phyloP scores from a whole-genome alignment of 148 eudicot genomes.

The Polygonum aviculare region DNA sequence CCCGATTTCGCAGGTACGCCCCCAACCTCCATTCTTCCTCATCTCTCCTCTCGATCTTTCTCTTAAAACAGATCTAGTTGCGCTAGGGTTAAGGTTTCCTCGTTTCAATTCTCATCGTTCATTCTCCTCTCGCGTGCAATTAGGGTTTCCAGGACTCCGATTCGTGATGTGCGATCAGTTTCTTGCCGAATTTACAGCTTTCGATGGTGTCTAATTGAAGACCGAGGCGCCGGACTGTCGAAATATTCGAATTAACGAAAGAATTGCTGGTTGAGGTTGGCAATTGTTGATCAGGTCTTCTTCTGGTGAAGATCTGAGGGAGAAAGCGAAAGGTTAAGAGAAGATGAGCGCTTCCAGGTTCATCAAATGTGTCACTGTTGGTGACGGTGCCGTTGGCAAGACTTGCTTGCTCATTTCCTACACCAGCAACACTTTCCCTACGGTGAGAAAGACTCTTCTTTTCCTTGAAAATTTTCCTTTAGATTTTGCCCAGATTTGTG shows the following conservation, averaged over 20 bases:
- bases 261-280: background rate
- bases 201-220: conserved; percentile 4
- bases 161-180: conserved; percentile 13
- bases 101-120: conserved; percentile 10
- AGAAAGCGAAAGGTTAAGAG: background rate
- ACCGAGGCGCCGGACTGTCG: background rate
- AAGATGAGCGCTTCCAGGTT: conserved; percentile 90
- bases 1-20: conserved; percentile 24
- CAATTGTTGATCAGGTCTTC: conserved; percentile 25
- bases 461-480: background rate
- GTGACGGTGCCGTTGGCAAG: conserved; percentile 93
- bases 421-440: conserved; percentile 95
- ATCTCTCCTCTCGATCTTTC: conserved; percentile 16
- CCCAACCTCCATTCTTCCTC: background rate
- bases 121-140: background rate
- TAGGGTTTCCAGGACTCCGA: background rate
- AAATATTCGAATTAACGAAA: conserved; percentile 2
- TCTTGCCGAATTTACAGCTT: background rate
- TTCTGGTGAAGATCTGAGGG: conserved; percentile 46
- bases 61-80: conserved; percentile 28
- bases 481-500: background rate
- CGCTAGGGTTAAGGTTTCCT: conserved; percentile 21
- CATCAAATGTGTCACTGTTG: conserved; percentile 89
- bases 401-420: conserved; percentile 87
- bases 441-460: conserved; percentile 31